Base-by-base conservation (phyloP, 208 protist genomes). In the Kentomonas sorsogonicus region DNA sequence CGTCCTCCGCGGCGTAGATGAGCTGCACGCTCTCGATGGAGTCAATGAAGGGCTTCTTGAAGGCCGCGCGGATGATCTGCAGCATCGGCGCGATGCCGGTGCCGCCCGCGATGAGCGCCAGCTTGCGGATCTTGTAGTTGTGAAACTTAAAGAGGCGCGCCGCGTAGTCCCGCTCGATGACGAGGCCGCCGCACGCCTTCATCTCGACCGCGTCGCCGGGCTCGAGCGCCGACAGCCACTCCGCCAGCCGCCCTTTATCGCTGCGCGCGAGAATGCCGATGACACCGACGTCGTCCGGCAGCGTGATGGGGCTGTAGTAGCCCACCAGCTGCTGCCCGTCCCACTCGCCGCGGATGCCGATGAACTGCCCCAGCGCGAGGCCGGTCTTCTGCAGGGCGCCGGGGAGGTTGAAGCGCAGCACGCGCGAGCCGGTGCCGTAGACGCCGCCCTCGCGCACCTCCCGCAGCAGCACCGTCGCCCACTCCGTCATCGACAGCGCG, bases 31-130 rank as follows among this genome's bases (percentile, higher is more conserved):
- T 80, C 29, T 77, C 66, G 9, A 86, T 60, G 34, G 34, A 61
- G 65, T 86, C 68, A 26, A 79, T 59, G 53, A 77, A 79, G 13
- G 75, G 74, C 58, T 73, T 72, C 66, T 89, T 89, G 43, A 91
- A 41, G 23, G 88, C 84, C 10, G 88, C 89, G 31, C 70, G 72
- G 38, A 96, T 82, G 26, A 97, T 76, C 79, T 97, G 94, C 56
- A 96, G 63, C 84, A 95, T 93, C 9, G 94, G 94, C 9, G 91
- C 94, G 62, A 97, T 92, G 55, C 94, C 87, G 1, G 85, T 87
- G 34, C 91, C 83, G 44, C 84, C 88, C 2, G 83, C 81, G 23
- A 94, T 69, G 62, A 94, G 73, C 9, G 74, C 71, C 20, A 80
- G 61, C 52, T 79, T 77, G 53, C 63, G 66, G 29, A 74, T 67